Evolutionary conservation across 2,329 filamentous ascomycete genomes (phyloP).

Genomic region (Neocatenulostroma microsporum): DNA sequence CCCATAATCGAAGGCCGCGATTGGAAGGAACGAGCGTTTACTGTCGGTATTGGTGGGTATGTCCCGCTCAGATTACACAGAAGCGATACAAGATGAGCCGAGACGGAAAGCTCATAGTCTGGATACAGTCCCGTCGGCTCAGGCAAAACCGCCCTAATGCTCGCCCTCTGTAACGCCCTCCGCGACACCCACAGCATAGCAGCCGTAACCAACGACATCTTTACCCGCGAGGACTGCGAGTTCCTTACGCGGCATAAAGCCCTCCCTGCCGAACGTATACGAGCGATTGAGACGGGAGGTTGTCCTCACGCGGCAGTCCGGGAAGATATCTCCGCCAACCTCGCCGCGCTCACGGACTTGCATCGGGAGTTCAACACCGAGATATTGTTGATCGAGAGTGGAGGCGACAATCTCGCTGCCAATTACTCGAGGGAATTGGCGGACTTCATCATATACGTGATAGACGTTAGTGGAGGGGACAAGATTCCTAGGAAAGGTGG

Average conservation of each 20-base stretch:
- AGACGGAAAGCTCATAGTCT: neutral
- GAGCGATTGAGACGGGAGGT: constrained; percentile 93
- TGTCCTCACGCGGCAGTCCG: constrained; percentile 96
- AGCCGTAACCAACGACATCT: constrained; percentile 98
- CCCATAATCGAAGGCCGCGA: constrained; percentile 81
- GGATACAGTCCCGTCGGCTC: constrained; percentile 84
- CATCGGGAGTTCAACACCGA: constrained; percentile 74
- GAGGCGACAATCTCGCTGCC: constrained; percentile 91
- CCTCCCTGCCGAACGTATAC: constrained; percentile 73
- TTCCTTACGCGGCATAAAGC: constrained; percentile 85
- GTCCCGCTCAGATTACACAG: constrained; percentile 23
- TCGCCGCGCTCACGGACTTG: constrained; percentile 82
- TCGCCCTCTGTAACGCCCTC: constrained; percentile 78
- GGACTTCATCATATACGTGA: constrained; percentile 97
- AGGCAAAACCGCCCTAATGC: constrained; percentile 95
- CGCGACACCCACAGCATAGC: constrained; percentile 77
- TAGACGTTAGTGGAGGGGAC: constrained; percentile 92
- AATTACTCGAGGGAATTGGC: constrained; percentile 94
- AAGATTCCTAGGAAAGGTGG: constrained; percentile 96
- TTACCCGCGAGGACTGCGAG: constrained; percentile 94
- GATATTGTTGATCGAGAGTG: constrained; percentile 86
- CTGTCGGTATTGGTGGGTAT: constrained; percentile 95
- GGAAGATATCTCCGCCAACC: constrained; percentile 91
- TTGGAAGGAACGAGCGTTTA: constrained; percentile 86
- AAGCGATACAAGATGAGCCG: neutral